Evolutionary conservation across 1,139 yeast species (phyloP), one percentile per base, ranked within the genome.

Genomic region (Debaryomyces fabryi): DNA sequence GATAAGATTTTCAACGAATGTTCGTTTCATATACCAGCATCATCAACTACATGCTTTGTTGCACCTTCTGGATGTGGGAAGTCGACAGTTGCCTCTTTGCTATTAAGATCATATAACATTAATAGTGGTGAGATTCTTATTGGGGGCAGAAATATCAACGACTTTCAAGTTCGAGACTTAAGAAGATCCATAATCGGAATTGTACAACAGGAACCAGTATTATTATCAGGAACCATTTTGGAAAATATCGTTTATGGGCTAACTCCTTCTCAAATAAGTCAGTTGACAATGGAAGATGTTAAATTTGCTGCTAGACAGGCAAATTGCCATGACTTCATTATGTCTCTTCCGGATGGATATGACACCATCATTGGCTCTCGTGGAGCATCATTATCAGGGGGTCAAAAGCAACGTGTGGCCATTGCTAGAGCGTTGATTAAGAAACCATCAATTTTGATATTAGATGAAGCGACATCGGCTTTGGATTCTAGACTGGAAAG

Each of bases 1-100:
- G 89, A 87, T 46, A 65, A 70, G 41, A 84, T 92, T 13, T 84
- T 92, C 62, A 67, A 83, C 20, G 79, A 81, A n/a, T 77, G 91
- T 58, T 71, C 79, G 35, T 78, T 91, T 46, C 73, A 68, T 9
- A 78, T 91, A 32, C 67, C 75, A 12, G 81, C 88, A 3, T 91
- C 93, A 13, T 85, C 90, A 47, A 88, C 90, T 50, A 84, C 93
- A 6, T 93, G 97, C 60, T 78, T 91, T 47, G 97, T 90, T 13
- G 97, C 97, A 1, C 88, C 93, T 13, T 88, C 96, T 16, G 97
- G 97, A 0, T 85, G 95, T 49, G 97, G 97, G 16, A 91, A 91
- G 62, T 87, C 96, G 4, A 91, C 97, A 0, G 79, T 91, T 33
- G 86, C 92, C 1, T 82, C 90, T 6, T 68, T 91, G 43, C 67